Percentiles rank a stretch among this genome's conserved stretches.
Evolutionary conservation across 768 basidiomycete species (phyloP).

Genomic region (Termitomyces sp.): DNA sequence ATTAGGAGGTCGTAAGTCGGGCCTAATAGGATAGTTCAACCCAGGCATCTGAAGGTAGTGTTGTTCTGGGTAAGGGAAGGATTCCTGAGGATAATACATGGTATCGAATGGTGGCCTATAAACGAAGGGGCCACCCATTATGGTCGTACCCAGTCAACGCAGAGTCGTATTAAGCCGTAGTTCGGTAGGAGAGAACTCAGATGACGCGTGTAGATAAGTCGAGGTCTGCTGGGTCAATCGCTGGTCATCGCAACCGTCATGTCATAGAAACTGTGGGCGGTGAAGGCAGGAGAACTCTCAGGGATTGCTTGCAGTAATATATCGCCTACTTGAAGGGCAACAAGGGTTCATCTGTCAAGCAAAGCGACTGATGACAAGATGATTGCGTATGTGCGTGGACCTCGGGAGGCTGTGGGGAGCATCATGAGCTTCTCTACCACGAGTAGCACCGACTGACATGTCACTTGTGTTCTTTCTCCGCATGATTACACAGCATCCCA

Average conservation of each 20-base stretch:
- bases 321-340: not conserved
- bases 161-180: not conserved
- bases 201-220: not conserved
- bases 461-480: not conserved
- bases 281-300: not conserved
- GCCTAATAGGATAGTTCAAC: not conserved
- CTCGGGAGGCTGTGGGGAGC: not conserved
- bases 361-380: not conserved
- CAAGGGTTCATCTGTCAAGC: not conserved
- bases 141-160: not conserved
- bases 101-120: not conserved
- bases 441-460: not conserved
- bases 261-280: not conserved
- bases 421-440: not conserved
- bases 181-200: not conserved
- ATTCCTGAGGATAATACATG: not conserved
- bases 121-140: not conserved
- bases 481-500: not conserved
- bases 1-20: not conserved
- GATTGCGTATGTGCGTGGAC: not conserved
- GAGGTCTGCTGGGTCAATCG: no score
- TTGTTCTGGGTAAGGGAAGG: no score
- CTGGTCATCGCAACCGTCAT: no score
- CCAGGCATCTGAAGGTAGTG: no score
- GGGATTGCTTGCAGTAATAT: not conserved